These are phyloP conservation scores for Pyrenopolyporus hunteri DNA, from an alignment of 495 filamentous ascomycete species.

Conservation along the genomic window DNA sequence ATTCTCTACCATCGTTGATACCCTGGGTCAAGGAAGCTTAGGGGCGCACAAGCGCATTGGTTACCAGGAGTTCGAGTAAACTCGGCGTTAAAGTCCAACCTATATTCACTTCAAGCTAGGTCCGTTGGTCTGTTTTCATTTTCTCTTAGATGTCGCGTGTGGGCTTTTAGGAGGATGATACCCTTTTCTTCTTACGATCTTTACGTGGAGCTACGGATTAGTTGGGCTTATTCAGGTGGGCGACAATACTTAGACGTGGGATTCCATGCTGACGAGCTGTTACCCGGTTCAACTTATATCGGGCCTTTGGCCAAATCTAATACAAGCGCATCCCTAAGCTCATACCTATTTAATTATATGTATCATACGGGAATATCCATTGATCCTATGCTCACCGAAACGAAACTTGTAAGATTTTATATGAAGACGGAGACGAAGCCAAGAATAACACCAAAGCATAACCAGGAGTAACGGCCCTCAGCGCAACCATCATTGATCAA, in stretches of 20 bases:
- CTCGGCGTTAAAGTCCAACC: constrained; percentile 1
- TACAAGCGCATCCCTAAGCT: constrained; percentile 16
- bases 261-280: too few relatives aligned
- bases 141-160: neutral
- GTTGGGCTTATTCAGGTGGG: neutral
- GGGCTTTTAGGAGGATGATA: constrained; percentile 18
- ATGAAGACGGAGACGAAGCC: too few relatives aligned
- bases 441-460: too few relatives aligned
- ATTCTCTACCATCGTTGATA: constrained; percentile 38
- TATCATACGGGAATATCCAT: too few relatives aligned
- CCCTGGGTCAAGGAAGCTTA: constrained; percentile 17
- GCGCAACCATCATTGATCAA: too few relatives aligned
- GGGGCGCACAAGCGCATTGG: neutral
- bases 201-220: constrained; percentile 10
- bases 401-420: too few relatives aligned
- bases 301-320: constrained; percentile 21
- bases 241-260: too few relatives aligned
- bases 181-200: constrained; percentile 32
- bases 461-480: too few relatives aligned
- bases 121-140: neutral
- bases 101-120: neutral
- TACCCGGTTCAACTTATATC: too few relatives aligned
- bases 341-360: too few relatives aligned
- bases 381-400: too few relatives aligned
- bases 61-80: neutral